Base-by-base conservation (phyloP, 2,329 filamentous ascomycete species). In the Sporothrix schenckii region DNA sequence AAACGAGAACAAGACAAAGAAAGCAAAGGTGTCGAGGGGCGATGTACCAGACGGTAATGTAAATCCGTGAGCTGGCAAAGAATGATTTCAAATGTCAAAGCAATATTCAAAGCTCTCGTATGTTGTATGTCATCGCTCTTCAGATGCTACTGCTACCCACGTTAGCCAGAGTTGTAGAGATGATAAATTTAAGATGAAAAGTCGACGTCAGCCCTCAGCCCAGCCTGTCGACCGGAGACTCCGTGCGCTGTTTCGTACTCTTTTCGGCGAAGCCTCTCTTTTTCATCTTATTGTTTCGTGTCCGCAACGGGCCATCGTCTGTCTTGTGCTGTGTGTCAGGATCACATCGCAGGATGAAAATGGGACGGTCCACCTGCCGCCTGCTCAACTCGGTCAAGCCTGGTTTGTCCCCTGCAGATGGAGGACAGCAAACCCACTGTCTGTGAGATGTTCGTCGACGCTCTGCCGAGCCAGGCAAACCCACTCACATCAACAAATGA, bases 291-390 rank as follows among this genome's bases (percentile, higher is more conserved):
- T 53, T 53, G 21, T 24, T 63, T 63, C 60, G 41, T 44, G n/a
- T 24, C 39, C 34, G 34, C n/a, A 39, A 61, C 39, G 4, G 56
- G 56, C 56, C 56, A 44, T 44, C n/a, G 39, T 61, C n/a, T n/a
- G 56, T n/a, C 56, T 61, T 44, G 56, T 61, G 56, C 56, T 61
- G 34, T 61, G 56, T 30, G 34, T 61, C 19, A 61, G n/a, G 19
- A 34, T 34, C 34, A 34, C 7, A 7, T 34, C 34, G 34, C 34
- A 34, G 34, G 34, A 34, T 34, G 34, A 13, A 50, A 50, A 50
- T n/a, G 16, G 16, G 5, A 50, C 49, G 1, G 41, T 44, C 52
- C 24, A 54, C 13, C 30, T 49, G 41, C 60, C 60, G 41, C 60
- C 44, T 27, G 60, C 61, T 50, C 61, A 65, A 50, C 24, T 49